Evolutionary conservation across 345 rosid species (phyloP), one percentile per base, ranked within the genome.

Genomic region (Boechera retrofracta): DNA sequence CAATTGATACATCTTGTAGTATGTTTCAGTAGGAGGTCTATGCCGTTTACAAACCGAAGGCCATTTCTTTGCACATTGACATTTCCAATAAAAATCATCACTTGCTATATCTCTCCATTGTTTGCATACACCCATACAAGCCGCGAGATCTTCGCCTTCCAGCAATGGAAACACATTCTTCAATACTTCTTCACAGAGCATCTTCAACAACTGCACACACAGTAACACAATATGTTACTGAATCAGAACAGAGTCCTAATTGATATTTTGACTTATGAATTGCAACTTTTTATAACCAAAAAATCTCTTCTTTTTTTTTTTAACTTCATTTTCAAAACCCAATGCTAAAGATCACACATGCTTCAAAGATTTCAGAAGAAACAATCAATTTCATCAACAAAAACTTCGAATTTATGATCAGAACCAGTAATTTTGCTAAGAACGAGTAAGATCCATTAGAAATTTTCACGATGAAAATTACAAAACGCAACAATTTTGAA

Each of bases 61-160:
- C 99, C 99, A 95, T 83, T 83, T 85, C 85, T 84, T 89, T 16
- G 89, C 88, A 74, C 99, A 92, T 13, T 83, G 70, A 31, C 92
- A 87, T 84, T 89, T 95, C 99, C 99, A 95, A n/a, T 90, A 82
- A 81, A 87, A 95, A 79, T 95, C 99, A 36, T 95, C 99, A 48
- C 49, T 80, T 1, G 96, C 94, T 55, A 87, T 36, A 45, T 79
- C 84, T 86, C 89, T 91, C 99, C 99, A 95, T 31, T 86, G 89
- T 83, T 80, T 95, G 72, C 87, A 83, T 13, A 95, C 99, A 2
- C 57, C 79, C 96, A 91, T 87, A 71, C 98, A 95, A 47, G 91
- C 80, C 0, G 91, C 91, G 7, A 89, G 96, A 83, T 92, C 94
- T 52, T 60, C 53, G 1, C 91, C 96, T 54, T 95, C 91, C 35